A percentile compares a stretch with the other conserved stretches of the same genome.
These are phyloP conservation scores for Dryas alaskensis DNA, from an alignment of 306 rosid genomes.

Conservation along the genomic window DNA sequence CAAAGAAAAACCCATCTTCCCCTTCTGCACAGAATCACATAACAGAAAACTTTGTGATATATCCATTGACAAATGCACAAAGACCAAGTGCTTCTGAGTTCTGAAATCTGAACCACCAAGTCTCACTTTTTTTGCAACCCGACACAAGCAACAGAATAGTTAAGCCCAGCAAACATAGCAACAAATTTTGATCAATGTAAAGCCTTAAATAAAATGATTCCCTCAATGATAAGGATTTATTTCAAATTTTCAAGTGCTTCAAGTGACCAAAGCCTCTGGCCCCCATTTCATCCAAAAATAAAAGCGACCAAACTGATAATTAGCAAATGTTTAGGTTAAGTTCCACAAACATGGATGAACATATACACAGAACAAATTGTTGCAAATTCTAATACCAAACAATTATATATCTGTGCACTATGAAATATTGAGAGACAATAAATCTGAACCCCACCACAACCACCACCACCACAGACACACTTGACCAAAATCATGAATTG, in stretches of 20 bases:
- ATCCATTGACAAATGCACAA: not conserved
- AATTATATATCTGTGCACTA: not conserved
- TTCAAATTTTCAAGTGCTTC: not conserved
- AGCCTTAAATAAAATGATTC: not conserved
- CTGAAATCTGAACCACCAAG: constrained; percentile 1
- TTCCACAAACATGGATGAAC: not conserved
- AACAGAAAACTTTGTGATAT: not conserved
- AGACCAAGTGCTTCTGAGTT: not conserved
- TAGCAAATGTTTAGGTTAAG: not conserved
- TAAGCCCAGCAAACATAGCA: not conserved
- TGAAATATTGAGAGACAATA: too few species aligned
- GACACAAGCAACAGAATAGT: not conserved
- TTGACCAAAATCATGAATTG: not conserved
- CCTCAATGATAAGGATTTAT: not conserved
- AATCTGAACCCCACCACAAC: too few species aligned
- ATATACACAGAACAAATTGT: not conserved
- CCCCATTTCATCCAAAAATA: not conserved
- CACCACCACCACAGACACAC: too few species aligned
- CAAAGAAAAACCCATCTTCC: constrained; percentile 71
- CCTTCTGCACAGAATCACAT: constrained; percentile 46
- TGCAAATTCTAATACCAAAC: not conserved
- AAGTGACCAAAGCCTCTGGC: constrained; percentile 2
- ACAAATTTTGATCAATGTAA: not conserved
- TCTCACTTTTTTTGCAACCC: not conserved
- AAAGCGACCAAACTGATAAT: not conserved